These are phyloP conservation scores for Tylopilus cervinicoccineus DNA, from an alignment of 768 basidiomycete species.

Conservation along the genomic window DNA sequence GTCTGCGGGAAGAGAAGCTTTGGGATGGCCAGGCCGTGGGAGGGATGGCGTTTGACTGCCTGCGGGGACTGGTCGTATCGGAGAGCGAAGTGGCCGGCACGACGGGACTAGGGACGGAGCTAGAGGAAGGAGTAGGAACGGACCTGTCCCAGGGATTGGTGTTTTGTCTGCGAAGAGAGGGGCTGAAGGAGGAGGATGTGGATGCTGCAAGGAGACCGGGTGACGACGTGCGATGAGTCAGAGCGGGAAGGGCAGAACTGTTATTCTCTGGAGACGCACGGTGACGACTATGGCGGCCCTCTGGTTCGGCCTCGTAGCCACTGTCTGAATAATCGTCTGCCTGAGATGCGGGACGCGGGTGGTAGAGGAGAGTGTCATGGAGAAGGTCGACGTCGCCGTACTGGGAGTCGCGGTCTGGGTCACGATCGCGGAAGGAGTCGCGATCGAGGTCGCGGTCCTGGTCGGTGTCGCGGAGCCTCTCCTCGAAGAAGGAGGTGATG, in stretches of 20 bases:
- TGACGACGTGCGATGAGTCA: slow-evolving; percentile 53
- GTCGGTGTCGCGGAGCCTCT: slow-evolving; percentile 76
- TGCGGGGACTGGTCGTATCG: slow-evolving; percentile 64
- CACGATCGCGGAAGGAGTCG: slow-evolving; percentile 45
- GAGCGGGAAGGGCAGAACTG: slow-evolving; percentile 34
- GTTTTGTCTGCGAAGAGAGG: slow-evolving; percentile 63
- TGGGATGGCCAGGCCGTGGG: slow-evolving; percentile 55
- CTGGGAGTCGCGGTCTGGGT: slow-evolving; percentile 57
- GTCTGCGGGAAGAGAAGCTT: slow-evolving; percentile 64
- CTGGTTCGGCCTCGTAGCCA: slow-evolving; percentile 72
- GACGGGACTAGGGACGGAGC: slow-evolving; percentile 56
- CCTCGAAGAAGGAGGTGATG: slow-evolving; percentile 94
- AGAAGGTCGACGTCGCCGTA: slow-evolving; percentile 51
- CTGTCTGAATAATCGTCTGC: slow-evolving; percentile 78
- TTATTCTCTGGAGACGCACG: slow-evolving; percentile 61
- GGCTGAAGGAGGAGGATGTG: slow-evolving; percentile 55
- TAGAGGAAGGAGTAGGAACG: slow-evolving; percentile 45
- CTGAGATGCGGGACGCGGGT: slow-evolving; percentile 52
- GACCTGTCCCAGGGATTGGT: slow-evolving; percentile 66
- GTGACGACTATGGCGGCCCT: slow-evolving; percentile 64
- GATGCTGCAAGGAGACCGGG: slow-evolving; percentile 62
- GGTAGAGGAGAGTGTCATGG: slow-evolving; percentile 59
- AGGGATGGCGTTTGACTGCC: slow-evolving; percentile 46
- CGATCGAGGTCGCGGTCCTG: slow-evolving; percentile 60
- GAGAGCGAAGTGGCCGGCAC: slow-evolving; percentile 58